Evolutionary conservation across 306 rosid genomes (phyloP).

Genomic region (Amphicarpaea edgeworthii): DNA sequence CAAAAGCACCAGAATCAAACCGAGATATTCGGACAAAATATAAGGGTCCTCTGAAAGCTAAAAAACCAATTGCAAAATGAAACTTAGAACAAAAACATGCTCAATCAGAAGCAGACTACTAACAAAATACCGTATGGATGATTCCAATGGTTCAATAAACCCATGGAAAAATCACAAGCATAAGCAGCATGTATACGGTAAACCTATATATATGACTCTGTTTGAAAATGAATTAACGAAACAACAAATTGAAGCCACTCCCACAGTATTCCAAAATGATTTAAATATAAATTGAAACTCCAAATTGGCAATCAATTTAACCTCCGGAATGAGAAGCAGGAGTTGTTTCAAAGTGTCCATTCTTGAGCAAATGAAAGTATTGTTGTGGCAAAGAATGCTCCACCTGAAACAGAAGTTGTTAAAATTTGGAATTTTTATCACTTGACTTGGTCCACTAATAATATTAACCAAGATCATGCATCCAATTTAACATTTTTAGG

Average conservation of each 20-base stretch:
- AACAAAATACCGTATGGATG: conserved; percentile 42
- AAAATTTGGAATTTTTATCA: conserved; percentile 34
- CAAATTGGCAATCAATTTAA: conserved; percentile 56
- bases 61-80: conserved; percentile 26
- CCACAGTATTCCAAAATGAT: conserved; percentile 43
- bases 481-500: conserved; percentile 10
- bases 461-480: conserved; percentile 8
- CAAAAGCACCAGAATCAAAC: conserved; percentile 33
- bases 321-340: conserved; percentile 98
- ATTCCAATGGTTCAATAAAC: conserved; percentile 47
- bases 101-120: conserved; percentile 50
- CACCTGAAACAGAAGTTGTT: conserved; percentile 59
- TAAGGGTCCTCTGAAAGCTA: conserved; percentile 35
- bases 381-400: conserved; percentile 98
- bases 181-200: conserved; percentile 39
- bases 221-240: conserved; percentile 56
- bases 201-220: conserved; percentile 45
- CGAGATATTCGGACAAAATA: conserved; percentile 6
- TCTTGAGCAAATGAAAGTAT: conserved; percentile 70
- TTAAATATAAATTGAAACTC: conserved; percentile 35
- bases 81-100: conserved; percentile 41
- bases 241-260: conserved; percentile 53
- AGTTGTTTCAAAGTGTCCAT: conserved; percentile 86
- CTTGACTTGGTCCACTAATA: conserved; percentile 1
- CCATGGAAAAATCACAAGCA: conserved; percentile 46